phyloP scores from a whole-genome alignment of 176 grass and related monocot genomes.

The Musa troglodytarum region DNA sequence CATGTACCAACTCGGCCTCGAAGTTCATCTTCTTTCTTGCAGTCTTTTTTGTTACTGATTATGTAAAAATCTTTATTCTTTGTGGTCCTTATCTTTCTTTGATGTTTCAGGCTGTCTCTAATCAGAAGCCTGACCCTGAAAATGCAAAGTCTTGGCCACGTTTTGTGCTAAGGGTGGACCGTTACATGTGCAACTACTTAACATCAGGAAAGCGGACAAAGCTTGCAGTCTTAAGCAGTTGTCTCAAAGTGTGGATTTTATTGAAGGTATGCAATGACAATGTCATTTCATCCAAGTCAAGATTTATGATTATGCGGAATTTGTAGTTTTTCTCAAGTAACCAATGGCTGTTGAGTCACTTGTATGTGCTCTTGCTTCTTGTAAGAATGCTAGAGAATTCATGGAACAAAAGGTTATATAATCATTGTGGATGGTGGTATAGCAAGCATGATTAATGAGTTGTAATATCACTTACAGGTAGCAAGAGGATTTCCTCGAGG shows the following conservation, averaged over 20 bases:
- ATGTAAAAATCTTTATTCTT: background rate
- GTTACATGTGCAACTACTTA: conserved; percentile 72
- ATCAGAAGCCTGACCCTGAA: conserved; percentile 39
- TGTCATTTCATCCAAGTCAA: background rate
- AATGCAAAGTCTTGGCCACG: conserved; percentile 74
- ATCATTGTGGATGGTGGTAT: background rate
- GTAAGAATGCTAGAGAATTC: conserved; percentile 3
- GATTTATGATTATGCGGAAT: background rate
- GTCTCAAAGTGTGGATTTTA: conserved; percentile 86
- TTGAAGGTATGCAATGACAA: conserved; percentile 52
- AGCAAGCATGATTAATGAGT: background rate
- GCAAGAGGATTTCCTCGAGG: conserved; percentile 51
- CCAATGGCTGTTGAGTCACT: background rate
- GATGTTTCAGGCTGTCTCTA: conserved; percentile 51
- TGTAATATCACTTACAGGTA: conserved; percentile 28
- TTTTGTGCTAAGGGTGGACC: conserved; percentile 65
- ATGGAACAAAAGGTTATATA: background rate
- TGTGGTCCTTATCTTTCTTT: conserved; percentile 14
- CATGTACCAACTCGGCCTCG: background rate
- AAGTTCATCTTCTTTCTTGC: background rate
- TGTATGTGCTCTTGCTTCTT: background rate
- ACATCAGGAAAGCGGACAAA: conserved; percentile 74
- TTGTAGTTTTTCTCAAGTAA: background rate
- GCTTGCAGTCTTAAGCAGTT: conserved; percentile 66
- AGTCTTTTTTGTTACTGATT: background rate